These are phyloP conservation scores for Aspergillus nanangensis DNA, from an alignment of 495 filamentous ascomycete species.

Conservation along the genomic window DNA sequence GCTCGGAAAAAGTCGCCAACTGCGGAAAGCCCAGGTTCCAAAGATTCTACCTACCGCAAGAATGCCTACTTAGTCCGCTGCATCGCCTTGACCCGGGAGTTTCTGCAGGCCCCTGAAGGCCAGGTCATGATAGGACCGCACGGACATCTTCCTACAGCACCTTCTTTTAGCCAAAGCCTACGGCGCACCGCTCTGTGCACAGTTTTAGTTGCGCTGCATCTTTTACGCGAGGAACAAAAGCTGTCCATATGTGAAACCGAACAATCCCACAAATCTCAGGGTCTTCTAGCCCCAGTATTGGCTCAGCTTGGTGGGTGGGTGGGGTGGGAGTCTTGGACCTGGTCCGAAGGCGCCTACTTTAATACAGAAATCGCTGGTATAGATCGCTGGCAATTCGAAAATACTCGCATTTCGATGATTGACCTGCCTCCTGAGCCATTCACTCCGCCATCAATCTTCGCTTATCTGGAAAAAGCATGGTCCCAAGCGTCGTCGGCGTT, in stretches of 20 bases:
- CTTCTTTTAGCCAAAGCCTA: conserved; percentile 44
- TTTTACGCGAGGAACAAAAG: conserved; percentile 84
- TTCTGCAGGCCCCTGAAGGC: conserved; percentile 53
- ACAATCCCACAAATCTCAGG: conserved; percentile 43
- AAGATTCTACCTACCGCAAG: conserved; percentile 37
- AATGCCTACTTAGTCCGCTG: conserved; percentile 44
- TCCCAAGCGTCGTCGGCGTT: conserved; percentile 40
- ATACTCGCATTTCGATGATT: conserved; percentile 42
- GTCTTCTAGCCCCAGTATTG: conserved; percentile 63
- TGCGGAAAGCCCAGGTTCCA: conserved; percentile 18
- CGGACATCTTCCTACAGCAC: conserved; percentile 60
- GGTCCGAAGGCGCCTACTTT: conserved; percentile 54
- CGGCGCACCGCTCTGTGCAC: conserved; percentile 59
- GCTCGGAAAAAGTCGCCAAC: conserved; percentile 19
- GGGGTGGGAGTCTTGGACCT: conserved; percentile 71
- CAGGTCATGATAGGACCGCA: conserved; percentile 43
- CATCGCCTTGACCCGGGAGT: conserved; percentile 46
- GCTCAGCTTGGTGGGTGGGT: conserved; percentile 81
- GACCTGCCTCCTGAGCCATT: conserved; percentile 57
- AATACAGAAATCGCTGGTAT: conserved; percentile 63
- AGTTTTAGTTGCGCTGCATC: conserved; percentile 73
- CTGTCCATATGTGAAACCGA: conserved; percentile 63
- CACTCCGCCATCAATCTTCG: conserved; percentile 64
- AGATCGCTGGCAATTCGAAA: conserved; percentile 57
- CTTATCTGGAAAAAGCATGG: conserved; percentile 50